A percentile compares a stretch with the other conserved stretches of the same genome.
These are phyloP conservation scores for Sphagnum tenellum DNA, from an alignment of 225 moss, liverwort and hornwort genomes.

Conservation along the genomic window DNA sequence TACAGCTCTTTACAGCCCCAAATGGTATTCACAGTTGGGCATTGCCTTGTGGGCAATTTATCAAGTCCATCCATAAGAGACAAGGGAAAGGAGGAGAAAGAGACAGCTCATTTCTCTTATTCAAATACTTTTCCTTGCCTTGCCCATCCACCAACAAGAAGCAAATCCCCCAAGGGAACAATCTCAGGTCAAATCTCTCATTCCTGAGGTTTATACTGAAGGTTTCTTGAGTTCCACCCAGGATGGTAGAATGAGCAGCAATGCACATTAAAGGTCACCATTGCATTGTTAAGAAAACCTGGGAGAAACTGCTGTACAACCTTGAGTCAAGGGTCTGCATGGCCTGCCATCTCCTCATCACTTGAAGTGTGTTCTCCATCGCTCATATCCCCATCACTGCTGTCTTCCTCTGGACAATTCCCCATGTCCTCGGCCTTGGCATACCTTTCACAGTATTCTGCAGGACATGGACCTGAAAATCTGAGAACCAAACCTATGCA, in stretches of 20 bases:
- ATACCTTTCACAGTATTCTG: conserved; percentile 94
- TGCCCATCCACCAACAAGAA: conserved; percentile 24
- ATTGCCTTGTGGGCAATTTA: conserved; percentile 47
- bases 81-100: conserved; percentile 25
- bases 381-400: conserved; percentile 78
- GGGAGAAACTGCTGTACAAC: conserved; percentile 12
- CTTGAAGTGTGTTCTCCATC: conserved; percentile 88
- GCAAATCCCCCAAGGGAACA: conserved; percentile 21
- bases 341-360: conserved; percentile 95
- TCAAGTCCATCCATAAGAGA: conserved; percentile 36
- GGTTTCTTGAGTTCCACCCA: conserved; percentile 14
- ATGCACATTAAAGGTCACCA: conserved; percentile 13
- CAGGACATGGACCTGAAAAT: conserved; percentile 3
- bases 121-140: conserved; percentile 29
- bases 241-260: conserved; percentile 20
- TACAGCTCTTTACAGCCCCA: conserved; percentile 74
- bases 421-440: conserved; percentile 86
- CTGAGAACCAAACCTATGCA: not conserved
- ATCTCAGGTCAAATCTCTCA: conserved; percentile 16
- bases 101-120: conserved; percentile 24
- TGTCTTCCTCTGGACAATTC: conserved; percentile 61
- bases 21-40: conserved; percentile 92
- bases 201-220: conserved; percentile 11
- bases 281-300: conserved; percentile 8
- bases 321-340: conserved; percentile 70